phyloP scores from a whole-genome alignment of 1,139 yeast species.

The Wickerhamiella infanticola region DNA sequence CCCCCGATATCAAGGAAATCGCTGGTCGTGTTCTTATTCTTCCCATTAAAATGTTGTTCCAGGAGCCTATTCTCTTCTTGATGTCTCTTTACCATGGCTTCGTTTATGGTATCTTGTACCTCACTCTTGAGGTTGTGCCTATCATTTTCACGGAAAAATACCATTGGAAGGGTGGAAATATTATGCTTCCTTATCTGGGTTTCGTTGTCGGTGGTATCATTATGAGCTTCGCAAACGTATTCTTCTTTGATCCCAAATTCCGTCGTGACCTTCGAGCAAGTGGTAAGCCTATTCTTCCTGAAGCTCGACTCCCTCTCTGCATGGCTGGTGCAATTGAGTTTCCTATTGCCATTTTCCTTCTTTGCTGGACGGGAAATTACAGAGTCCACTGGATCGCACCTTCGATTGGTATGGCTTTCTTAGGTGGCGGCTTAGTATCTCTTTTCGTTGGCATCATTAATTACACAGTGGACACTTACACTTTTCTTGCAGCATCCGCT shows the following conservation, averaged over 20 bases:
- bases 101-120: constrained; percentile 39
- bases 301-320: constrained; percentile 38
- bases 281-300: constrained; percentile 32
- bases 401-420: constrained; percentile 62
- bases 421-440: constrained; percentile 58
- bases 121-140: constrained; percentile 45
- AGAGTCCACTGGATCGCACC: constrained; percentile 20
- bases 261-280: constrained; percentile 15
- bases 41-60: constrained; percentile 31
- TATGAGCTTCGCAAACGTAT: constrained; percentile 22
- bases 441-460: constrained; percentile 64
- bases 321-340: constrained; percentile 31
- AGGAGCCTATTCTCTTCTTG: constrained; percentile 40
- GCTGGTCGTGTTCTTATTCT: constrained; percentile 24
- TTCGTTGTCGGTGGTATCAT: constrained; percentile 31
- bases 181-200: constrained; percentile 31
- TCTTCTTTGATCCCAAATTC: constrained; percentile 13
- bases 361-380: constrained; percentile 39
- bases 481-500: constrained; percentile 72
- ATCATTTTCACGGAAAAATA: constrained; percentile 33
- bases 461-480: constrained; percentile 64
- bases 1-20: constrained; percentile 4
- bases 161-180: constrained; percentile 21
- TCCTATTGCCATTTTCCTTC: constrained; percentile 49
- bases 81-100: constrained; percentile 46